These are phyloP conservation scores for Bidens hawaiensis DNA, from an alignment of 140 eudicot species.

Conservation along the genomic window DNA sequence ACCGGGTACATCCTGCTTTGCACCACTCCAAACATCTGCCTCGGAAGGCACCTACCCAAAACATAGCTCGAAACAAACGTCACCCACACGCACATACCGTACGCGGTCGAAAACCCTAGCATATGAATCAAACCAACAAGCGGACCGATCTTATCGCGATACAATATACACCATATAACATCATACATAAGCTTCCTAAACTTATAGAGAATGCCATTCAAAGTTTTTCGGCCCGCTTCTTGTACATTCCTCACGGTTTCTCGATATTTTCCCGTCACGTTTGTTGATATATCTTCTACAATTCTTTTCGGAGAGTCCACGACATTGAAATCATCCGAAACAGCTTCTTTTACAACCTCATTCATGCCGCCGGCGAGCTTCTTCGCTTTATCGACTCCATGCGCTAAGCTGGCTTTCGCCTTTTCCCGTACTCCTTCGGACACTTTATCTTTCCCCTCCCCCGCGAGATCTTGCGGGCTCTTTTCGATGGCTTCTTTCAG, in stretches of 20 bases:
- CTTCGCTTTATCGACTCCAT: conserved; percentile 11
- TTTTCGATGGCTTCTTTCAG: conserved; percentile 6
- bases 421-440: not conserved
- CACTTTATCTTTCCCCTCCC: not conserved
- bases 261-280: not conserved
- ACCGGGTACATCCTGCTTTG: conserved; percentile 70
- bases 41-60: conserved; percentile 45
- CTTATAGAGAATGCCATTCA: conserved; percentile 7
- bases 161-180: conserved; percentile 9
- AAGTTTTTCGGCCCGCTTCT: conserved; percentile 20
- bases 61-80: conserved; percentile 70
- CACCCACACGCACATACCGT: conserved; percentile 70
- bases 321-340: not conserved
- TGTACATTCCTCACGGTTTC: not conserved
- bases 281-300: conserved; percentile 15
- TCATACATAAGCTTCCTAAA: conserved; percentile 19
- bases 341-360: conserved; percentile 10
- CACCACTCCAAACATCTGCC: conserved; percentile 62
- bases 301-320: conserved; percentile 26
- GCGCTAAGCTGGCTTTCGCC: conserved; percentile 9
- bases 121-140: conserved; percentile 38
- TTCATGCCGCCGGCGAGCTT: conserved; percentile 9
- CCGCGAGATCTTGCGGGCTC: not conserved
- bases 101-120: conserved; percentile 64
- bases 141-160: conserved; percentile 19